Conservation (phyloP, 2,329 filamentous ascomycete species). For the Cytospora leucostoma region DNA sequence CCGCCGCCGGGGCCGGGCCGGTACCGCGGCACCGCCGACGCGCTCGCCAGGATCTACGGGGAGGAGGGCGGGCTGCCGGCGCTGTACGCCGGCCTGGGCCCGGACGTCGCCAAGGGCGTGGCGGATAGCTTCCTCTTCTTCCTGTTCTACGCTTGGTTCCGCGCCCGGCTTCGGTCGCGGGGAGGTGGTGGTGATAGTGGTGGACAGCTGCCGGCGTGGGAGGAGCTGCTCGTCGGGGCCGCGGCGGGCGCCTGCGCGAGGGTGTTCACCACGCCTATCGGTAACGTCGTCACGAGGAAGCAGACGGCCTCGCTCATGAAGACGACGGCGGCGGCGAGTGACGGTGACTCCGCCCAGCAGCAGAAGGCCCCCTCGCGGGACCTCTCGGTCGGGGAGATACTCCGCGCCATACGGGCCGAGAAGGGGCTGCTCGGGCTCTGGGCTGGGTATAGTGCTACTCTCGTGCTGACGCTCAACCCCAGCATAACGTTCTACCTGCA, state of each 20-base stretch:
- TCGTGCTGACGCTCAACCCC: slow-evolving; percentile 83
- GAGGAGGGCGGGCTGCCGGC: slow-evolving; percentile 69
- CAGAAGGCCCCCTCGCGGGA: slow-evolving; percentile 37
- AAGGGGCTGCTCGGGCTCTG: slow-evolving; percentile 77
- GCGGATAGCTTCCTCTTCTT: slow-evolving; percentile 78
- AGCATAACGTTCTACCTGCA: slow-evolving; percentile 85
- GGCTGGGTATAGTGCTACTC: slow-evolving; percentile 81
- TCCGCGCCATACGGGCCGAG: slow-evolving; percentile 64
- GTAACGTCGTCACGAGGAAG: slow-evolving; percentile 80
- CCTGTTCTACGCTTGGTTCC: slow-evolving; percentile 58
- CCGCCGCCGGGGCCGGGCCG: slow-evolving; percentile 38
- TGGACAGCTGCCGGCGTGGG: slow-evolving; percentile 58
- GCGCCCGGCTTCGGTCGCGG: slow-evolving; percentile 37
- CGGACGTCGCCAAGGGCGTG: slow-evolving; percentile 67
- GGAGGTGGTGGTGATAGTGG: slow-evolving; percentile 36
- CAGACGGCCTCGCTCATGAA: slow-evolving; percentile 62
- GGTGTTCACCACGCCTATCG: slow-evolving; percentile 75
- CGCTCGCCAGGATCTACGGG: slow-evolving; percentile 68
- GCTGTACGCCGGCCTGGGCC: slow-evolving; percentile 67
- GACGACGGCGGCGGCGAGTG: slow-evolving; percentile 26
- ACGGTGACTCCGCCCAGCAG: too few species aligned
- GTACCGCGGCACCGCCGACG: slow-evolving; percentile 69
- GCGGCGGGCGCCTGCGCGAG: slow-evolving; percentile 74
- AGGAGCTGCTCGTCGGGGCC: slow-evolving; percentile 75
- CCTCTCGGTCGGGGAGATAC: slow-evolving; percentile 54